Conservation (phyloP, 495 filamentous ascomycete species). For the Tuber magnatum region DNA sequence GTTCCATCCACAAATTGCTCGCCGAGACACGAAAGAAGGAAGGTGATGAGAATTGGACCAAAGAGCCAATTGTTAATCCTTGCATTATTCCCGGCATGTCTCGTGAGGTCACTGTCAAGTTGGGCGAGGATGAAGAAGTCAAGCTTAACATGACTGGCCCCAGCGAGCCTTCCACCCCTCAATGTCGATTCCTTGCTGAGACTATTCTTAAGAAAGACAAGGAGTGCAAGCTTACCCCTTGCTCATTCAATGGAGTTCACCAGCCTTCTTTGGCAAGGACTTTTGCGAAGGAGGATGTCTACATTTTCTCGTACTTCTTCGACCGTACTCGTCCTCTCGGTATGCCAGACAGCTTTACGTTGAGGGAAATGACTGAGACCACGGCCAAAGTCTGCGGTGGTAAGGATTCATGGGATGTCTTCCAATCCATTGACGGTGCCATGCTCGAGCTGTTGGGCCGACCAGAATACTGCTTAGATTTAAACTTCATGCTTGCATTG, state of each 20-base stretch:
- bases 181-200: constrained; percentile 84
- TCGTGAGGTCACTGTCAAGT: constrained; percentile 59
- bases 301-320: constrained; percentile 95
- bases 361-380: constrained; percentile 77
- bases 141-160: constrained; percentile 89
- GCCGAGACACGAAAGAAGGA: constrained; percentile 38
- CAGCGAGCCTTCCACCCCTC: constrained; percentile 60
- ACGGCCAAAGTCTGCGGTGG: constrained; percentile 78
- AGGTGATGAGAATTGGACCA: constrained; percentile 51
- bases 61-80: constrained; percentile 69
- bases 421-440: constrained; percentile 64
- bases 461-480: constrained; percentile 85
- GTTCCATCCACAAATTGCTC: constrained; percentile 69
- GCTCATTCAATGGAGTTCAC: constrained; percentile 95
- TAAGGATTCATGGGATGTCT: constrained; percentile 66
- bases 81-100: constrained; percentile 78
- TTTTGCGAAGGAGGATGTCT: constrained; percentile 84
- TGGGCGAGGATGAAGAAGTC: constrained; percentile 46
- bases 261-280: constrained; percentile 90
- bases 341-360: constrained; percentile 90
- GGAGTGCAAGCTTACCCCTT: constrained; percentile 73
- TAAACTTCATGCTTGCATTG: constrained; percentile 89
- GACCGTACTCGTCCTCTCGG: constrained; percentile 85
- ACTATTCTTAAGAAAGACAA: constrained; percentile 82
- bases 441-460: constrained; percentile 65